A percentile compares a stretch with the other conserved stretches of the same genome.
These are phyloP conservation scores for Uromyces viciae-fabae DNA, from an alignment of 1,284 basidiomycete species.

Conservation along the genomic window DNA sequence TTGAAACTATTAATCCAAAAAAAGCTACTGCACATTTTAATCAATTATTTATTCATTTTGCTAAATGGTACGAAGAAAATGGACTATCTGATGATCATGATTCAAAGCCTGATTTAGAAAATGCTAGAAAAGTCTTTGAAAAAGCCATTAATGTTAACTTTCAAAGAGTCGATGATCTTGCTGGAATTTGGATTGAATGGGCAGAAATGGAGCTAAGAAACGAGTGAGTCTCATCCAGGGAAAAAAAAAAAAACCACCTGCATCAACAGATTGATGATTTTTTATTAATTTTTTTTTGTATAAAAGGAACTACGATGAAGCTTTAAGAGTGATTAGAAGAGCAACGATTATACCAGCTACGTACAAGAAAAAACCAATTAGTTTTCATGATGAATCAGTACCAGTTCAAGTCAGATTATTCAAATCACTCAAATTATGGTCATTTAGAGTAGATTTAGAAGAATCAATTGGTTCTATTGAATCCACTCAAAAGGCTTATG, in stretches of 20 bases:
- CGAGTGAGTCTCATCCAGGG: conserved; percentile 69
- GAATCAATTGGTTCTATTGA: conserved; percentile 93
- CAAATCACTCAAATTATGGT: conserved; percentile 98
- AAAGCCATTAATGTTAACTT: conserved; percentile 87
- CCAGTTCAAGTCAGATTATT: conserved; percentile 85
- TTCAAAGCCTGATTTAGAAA: conserved; percentile 65
- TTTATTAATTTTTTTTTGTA: background rate
- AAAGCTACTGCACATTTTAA: conserved; percentile 89
- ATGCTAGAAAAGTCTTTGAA: conserved; percentile 85
- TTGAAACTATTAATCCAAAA: conserved; percentile 81
- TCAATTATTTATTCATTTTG: conserved; percentile 88
- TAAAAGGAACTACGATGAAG: conserved; percentile 86
- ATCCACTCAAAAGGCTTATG: conserved; percentile 85
- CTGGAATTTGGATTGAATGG: conserved; percentile 99
- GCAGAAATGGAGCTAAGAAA: conserved; percentile 95
- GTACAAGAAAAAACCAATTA: conserved; percentile 73
- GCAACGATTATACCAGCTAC: conserved; percentile 74
- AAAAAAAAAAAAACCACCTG: no score
- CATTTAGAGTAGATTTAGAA: conserved; percentile 94
- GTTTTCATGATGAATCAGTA: conserved; percentile 87
- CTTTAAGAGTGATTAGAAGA: conserved; percentile 90
- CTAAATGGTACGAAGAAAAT: conserved; percentile 95
- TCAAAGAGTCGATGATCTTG: conserved; percentile 92
- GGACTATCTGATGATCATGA: conserved; percentile 61
- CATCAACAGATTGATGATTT: background rate